Base-by-base conservation (phyloP, 345 rosid genomes). In the Limnanthes douglasii region DNA sequence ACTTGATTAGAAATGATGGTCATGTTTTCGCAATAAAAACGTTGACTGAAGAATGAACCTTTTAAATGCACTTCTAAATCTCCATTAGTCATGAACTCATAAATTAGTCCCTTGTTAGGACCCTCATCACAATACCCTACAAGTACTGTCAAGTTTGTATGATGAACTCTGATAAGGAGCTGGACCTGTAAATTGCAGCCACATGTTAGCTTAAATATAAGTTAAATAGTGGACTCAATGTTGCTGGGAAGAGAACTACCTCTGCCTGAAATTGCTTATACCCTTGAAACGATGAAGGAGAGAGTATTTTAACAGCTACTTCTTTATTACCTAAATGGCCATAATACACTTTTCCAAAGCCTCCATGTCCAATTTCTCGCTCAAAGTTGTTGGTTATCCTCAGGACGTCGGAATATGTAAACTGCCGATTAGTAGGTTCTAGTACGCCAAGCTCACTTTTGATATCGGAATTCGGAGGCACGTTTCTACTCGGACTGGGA, bases 301-400 rank as follows among this genome's bases (percentile, higher is more conserved):
- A 66, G 0, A 69, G 61, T 62, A 74, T 39, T 45, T 74, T 70
- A 4, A 74, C 75, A 0, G 78, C 75, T 15, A 74, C 83, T 61
- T 66, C 51, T 35, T 59, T 55, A 16, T 53, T 59, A 45, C 59
- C 55, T 42, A 66, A 44, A 12, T 30, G n/a, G 1, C 74, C 77
- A 11, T 56, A 55, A 30, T 51, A 69, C 47, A 70, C 72, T 49
- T 50, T 63, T 28, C 83, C 78, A 25, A 64, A 70, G 5, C 75
- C 75, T n/a, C 69, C 75, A 32, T 70, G 43, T 4, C 78, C 83
- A 22, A 52, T 35, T 26, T 55, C 53, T 33, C 12, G 64, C 13
- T 33, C 45, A 5, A 74, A 59, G 7, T 67, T 54, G 28, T 67
- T 52, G 5, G 83, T 70, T 1, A 70, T 59, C 3, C 15, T 53